A percentile compares a stretch with the other conserved stretches of the same genome.
Conservation (phyloP, 441 rosid genomes). For the Raphanus hybrid region DNA sequence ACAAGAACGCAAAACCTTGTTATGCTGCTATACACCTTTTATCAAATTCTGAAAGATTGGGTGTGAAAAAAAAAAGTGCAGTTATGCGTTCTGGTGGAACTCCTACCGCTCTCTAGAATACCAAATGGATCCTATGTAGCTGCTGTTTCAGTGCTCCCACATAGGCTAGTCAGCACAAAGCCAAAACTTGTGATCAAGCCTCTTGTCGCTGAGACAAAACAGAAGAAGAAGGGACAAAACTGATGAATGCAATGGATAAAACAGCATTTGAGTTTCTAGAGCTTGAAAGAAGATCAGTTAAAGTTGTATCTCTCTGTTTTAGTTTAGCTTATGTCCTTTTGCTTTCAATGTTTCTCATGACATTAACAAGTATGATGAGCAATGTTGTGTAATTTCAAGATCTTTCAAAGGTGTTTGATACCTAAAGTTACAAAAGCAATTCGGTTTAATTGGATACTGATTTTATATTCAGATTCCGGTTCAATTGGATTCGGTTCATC, state of each 20-base stretch:
- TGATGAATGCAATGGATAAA: neutral
- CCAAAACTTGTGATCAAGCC: slow-evolving; percentile 86
- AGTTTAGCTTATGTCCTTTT: neutral
- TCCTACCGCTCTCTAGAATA: slow-evolving; percentile 81
- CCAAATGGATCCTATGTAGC: slow-evolving; percentile 62
- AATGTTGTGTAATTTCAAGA: too few species aligned
- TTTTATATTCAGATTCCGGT: too few species aligned
- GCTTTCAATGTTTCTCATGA: slow-evolving; percentile 10
- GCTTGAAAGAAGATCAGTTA: slow-evolving; percentile 6
- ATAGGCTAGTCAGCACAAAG: slow-evolving; percentile 66
- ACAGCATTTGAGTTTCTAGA: neutral
- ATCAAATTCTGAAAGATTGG: slow-evolving; percentile 25
- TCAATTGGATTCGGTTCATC: too few species aligned
- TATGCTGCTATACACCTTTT: neutral
- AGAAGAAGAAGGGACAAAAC: slow-evolving; percentile 46
- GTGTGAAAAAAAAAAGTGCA: slow-evolving; percentile 40
- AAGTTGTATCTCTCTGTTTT: slow-evolving; percentile 27
- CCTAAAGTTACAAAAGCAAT: too few species aligned
- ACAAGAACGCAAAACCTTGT: neutral
- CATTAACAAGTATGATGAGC: neutral
- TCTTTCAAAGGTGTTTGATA: too few species aligned
- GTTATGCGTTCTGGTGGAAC: slow-evolving; percentile 79
- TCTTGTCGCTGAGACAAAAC: slow-evolving; percentile 54
- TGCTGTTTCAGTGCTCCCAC: slow-evolving; percentile 80
- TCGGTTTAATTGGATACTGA: too few species aligned